These are phyloP conservation scores for Xylaria digitata DNA, from an alignment of 2,329 filamentous ascomycete species.

Conservation along the genomic window DNA sequence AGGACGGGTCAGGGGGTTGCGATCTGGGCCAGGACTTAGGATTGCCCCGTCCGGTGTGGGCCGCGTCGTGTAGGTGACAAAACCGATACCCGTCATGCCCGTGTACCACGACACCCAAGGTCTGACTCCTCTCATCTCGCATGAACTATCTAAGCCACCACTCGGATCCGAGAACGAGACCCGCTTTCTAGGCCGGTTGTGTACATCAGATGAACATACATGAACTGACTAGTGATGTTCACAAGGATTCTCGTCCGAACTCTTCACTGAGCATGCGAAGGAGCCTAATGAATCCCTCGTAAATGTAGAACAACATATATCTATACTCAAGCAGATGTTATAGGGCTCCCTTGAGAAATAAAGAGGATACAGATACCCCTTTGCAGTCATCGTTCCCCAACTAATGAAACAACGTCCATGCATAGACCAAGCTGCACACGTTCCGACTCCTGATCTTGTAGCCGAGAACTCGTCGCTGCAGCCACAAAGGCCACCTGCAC, in stretches of 20 bases:
- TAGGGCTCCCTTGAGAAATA: background rate
- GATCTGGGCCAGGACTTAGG: conserved; percentile 24
- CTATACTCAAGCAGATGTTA: background rate
- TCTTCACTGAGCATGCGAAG: background rate
- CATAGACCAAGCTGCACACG: background rate
- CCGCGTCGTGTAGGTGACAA: conserved; percentile 11
- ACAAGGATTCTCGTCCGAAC: conserved; percentile 15
- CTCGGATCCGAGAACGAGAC: conserved; percentile 9
- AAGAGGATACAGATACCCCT: background rate
- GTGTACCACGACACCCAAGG: conserved; percentile 16
- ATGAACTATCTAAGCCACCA: conserved; percentile 15
- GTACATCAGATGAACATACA: conserved; percentile 19
- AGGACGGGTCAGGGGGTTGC: conserved; percentile 38
- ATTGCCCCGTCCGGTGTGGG: conserved; percentile 25
- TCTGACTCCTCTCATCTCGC: conserved; percentile 8
- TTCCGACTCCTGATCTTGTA: background rate
- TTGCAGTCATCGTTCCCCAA: background rate
- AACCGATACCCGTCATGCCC: conserved; percentile 24
- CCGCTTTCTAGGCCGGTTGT: conserved; percentile 9
- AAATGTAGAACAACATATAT: background rate
- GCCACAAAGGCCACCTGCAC: background rate
- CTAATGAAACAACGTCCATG: conserved; percentile 1
- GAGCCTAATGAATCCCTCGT: background rate
- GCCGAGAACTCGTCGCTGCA: conserved; percentile 1
- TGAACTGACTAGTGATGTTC: conserved; percentile 11